Evolutionary conservation across 768 basidiomycete species (phyloP).

Genomic region (Rhodotorula diobovata): DNA sequence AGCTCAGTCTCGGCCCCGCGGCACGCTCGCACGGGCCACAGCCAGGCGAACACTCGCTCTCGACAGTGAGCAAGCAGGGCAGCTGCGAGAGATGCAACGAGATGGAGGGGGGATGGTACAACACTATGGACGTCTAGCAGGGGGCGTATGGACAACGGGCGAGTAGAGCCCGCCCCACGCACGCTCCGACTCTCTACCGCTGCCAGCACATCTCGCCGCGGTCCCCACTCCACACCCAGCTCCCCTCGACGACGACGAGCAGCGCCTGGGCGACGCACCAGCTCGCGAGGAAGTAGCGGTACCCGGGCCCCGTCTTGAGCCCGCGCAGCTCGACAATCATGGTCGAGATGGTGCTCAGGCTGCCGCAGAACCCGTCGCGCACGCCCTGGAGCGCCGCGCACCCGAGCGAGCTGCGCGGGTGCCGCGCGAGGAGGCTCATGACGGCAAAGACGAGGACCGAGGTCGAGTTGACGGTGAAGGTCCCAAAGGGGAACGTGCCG

Average conservation of each 20-base stretch:
- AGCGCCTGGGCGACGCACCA: constrained; percentile 66
- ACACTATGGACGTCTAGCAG: too few species aligned
- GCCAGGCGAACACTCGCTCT: too few species aligned
- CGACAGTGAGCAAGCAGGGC: too few species aligned
- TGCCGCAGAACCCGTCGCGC: constrained; percentile 88
- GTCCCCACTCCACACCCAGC: constrained; percentile 44
- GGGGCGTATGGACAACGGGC: too few species aligned
- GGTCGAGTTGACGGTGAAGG: constrained; percentile 66
- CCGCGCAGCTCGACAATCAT: constrained; percentile 74
- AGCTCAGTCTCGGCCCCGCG: too few species aligned
- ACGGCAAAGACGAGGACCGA: constrained; percentile 79
- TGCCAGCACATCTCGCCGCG: constrained; percentile 12
- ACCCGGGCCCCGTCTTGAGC: constrained; percentile 58
- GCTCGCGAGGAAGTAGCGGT: constrained; percentile 65
- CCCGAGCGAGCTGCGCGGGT: constrained; percentile 13
- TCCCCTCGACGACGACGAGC: constrained; percentile 67
- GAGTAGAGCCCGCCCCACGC: too few species aligned
- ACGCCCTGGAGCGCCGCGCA: constrained; percentile 77
- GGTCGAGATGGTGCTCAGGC: constrained; percentile 88
- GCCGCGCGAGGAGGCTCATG: constrained; percentile 58
- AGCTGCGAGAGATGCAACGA: too few species aligned
- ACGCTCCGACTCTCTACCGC: neutral
- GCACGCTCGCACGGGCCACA: too few species aligned
- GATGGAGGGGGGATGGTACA: too few species aligned
- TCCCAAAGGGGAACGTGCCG: constrained; percentile 68